Percentiles rank a stretch among this genome's conserved stretches.
Conservation (phyloP, 1,139 yeast species). For the Kodamaea suecica region DNA sequence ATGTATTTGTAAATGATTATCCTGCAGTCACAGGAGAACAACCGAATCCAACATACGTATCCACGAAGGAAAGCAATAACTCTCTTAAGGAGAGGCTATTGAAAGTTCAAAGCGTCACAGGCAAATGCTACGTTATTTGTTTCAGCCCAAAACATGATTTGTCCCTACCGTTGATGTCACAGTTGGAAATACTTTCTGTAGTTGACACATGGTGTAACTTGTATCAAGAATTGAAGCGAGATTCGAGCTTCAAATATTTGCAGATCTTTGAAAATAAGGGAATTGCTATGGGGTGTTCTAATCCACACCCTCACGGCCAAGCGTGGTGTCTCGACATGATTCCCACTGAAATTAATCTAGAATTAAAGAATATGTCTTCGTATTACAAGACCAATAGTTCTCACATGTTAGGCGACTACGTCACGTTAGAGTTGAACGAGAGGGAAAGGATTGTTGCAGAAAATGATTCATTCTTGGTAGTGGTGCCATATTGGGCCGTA, state of each 20-base stretch:
- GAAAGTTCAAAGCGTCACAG: slow-evolving; percentile 59
- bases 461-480: slow-evolving; percentile 64
- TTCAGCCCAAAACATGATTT: slow-evolving; percentile 70
- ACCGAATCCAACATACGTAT: slow-evolving; percentile 51
- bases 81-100: slow-evolving; percentile 44
- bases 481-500: slow-evolving; percentile 80
- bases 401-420: slow-evolving; percentile 64
- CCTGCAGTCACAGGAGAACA: slow-evolving; percentile 65
- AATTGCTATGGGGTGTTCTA: slow-evolving; percentile 78
- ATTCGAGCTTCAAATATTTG: slow-evolving; percentile 55
- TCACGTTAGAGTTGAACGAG: slow-evolving; percentile 52
- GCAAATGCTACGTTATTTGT: slow-evolving; percentile 70
- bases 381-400: slow-evolving; percentile 45
- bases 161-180: slow-evolving; percentile 62
- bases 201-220: slow-evolving; percentile 60
- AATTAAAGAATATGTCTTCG: slow-evolving; percentile 48
- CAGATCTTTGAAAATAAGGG: slow-evolving; percentile 82
- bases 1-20: slow-evolving; percentile 63
- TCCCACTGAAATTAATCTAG: slow-evolving; percentile 68
- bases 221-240: slow-evolving; percentile 39
- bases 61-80: slow-evolving; percentile 11
- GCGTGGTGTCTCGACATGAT: slow-evolving; percentile 71
- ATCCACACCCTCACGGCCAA: slow-evolving; percentile 80
- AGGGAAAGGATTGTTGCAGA: slow-evolving; percentile 52
- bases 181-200: slow-evolving; percentile 42